Percentiles rank a stretch among this genome's conserved stretches.
Evolutionary conservation across 805 yeast genomes (phyloP).

Genomic region (Wickerhamiella shivajii): DNA sequence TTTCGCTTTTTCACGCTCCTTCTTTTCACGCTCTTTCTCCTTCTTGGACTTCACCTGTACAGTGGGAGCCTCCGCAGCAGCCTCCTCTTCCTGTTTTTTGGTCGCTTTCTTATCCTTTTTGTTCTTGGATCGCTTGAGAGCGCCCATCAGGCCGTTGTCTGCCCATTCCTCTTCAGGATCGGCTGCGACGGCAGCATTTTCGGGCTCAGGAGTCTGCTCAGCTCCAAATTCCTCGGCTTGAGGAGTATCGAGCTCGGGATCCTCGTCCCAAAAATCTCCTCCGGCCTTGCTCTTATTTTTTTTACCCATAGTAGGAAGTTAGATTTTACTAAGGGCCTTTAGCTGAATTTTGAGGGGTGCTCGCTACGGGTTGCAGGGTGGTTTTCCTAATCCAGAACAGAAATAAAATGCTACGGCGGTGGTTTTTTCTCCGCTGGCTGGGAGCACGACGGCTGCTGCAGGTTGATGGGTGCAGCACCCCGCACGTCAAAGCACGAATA

Average conservation of each 20-base stretch:
- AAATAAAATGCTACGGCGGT: too few species aligned
- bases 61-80: slow-evolving; percentile 27
- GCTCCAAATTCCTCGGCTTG: slow-evolving; percentile 42
- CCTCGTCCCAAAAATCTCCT: slow-evolving; percentile 73
- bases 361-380: too few species aligned
- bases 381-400: too few species aligned
- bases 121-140: slow-evolving; percentile 64
- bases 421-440: too few species aligned
- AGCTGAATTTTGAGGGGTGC: too few species aligned
- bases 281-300: slow-evolving; percentile 54
- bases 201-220: slow-evolving; percentile 8
- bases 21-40: slow-evolving; percentile 89
- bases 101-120: slow-evolving; percentile 60
- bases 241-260: slow-evolving; percentile 33
- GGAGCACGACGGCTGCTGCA: too few species aligned
- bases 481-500: too few species aligned
- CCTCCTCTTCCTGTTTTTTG: slow-evolving; percentile 27
- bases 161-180: slow-evolving; percentile 26
- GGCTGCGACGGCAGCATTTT: slow-evolving; percentile 14
- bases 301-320: too few species aligned
- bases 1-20: slow-evolving; percentile 49
- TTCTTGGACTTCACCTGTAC: slow-evolving; percentile 79
- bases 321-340: too few species aligned
- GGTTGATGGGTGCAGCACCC: too few species aligned
- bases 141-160: slow-evolving; percentile 59